Percentiles rank a stretch among this genome's conserved stretches.
Conservation (phyloP, 2,329 filamentous ascomycete genomes). For the Diplodia sapinea region DNA sequence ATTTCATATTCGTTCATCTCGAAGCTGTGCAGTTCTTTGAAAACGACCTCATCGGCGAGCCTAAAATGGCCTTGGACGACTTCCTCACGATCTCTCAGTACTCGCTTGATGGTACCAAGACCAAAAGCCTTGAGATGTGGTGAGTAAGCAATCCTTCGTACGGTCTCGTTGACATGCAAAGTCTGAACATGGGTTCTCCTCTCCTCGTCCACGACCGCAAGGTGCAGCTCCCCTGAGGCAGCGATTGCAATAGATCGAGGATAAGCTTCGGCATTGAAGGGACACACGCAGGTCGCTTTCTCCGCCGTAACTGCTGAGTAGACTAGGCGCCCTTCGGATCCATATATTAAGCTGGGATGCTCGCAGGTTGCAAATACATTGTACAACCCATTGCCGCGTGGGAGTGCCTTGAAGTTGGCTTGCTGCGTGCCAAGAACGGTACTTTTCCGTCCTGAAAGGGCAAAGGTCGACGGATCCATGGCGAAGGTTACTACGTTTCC, state of each 20-base stretch:
- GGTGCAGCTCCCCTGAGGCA: conserved; percentile 74
- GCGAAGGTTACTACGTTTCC: conserved; percentile 87
- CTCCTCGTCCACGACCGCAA: conserved; percentile 81
- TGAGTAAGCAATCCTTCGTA: conserved; percentile 86
- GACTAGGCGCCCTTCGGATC: conserved; percentile 81
- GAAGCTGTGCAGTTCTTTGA: conserved; percentile 77
- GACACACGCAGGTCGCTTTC: conserved; percentile 78
- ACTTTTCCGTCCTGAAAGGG: conserved; percentile 75
- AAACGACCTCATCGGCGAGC: conserved; percentile 88
- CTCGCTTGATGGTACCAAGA: conserved; percentile 81
- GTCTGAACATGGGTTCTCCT: conserved; percentile 87
- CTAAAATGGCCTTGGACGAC: conserved; percentile 79
- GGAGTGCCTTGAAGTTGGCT: conserved; percentile 78
- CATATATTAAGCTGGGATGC: conserved; percentile 92
- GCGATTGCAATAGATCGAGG: conserved; percentile 82
- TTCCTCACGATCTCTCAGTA: conserved; percentile 74
- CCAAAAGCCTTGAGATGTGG: conserved; percentile 79
- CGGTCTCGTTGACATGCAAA: conserved; percentile 78
- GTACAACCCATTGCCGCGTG: conserved; percentile 67
- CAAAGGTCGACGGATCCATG: conserved; percentile 65
- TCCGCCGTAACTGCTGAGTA: conserved; percentile 95
- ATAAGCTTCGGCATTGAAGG: conserved; percentile 82
- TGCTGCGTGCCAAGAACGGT: conserved; percentile 86
- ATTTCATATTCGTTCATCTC: conserved; percentile 72
- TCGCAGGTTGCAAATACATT: conserved; percentile 94